A percentile compares a stretch with the other conserved stretches of the same genome.
phyloP scores from a whole-genome alignment of 306 rosid species.

The Fragaria vesca region DNA sequence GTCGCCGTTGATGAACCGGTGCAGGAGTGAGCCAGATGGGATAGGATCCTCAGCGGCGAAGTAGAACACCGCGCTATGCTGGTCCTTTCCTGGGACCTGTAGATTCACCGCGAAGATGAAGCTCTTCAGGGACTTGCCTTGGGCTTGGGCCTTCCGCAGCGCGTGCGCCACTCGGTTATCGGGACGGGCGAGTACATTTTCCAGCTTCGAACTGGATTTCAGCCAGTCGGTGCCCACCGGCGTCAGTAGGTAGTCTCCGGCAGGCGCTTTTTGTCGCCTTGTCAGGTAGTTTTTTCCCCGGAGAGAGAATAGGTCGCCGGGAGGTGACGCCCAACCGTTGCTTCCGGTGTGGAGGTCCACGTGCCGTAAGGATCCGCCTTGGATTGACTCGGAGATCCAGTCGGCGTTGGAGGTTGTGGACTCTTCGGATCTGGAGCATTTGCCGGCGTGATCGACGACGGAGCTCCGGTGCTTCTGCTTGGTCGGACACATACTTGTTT shows the following conservation, averaged over 20 bases:
- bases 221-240: constrained; percentile 92
- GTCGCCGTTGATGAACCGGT: constrained; percentile 75
- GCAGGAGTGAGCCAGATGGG: constrained; percentile 57
- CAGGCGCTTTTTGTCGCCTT: constrained; percentile 53
- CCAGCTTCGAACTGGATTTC: constrained; percentile 65
- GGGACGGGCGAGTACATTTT: constrained; percentile 71
- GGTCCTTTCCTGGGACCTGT: constrained; percentile 85
- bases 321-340: constrained; percentile 96
- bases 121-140: constrained; percentile 55
- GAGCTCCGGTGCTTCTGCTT: constrained; percentile 42
- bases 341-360: constrained; percentile 69
- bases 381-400: constrained; percentile 58
- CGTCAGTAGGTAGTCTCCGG: constrained; percentile 69
- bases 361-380: constrained; percentile 66
- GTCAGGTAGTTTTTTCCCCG: constrained; percentile 59
- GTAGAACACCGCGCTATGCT: constrained; percentile 86
- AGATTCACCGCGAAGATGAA: constrained; percentile 84
- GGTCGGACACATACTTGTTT: constrained; percentile 45
- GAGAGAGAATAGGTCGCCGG: constrained; percentile 72
- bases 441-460: constrained; percentile 22
- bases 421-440: constrained; percentile 32
- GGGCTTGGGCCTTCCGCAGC: constrained; percentile 53
- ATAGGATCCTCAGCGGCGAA: constrained; percentile 71
- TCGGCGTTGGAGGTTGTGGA: constrained; percentile 26
- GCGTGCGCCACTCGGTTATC: constrained; percentile 64